Conservation (phyloP, 192 early-diverging fungal species). For the Linderina pennispora region DNA sequence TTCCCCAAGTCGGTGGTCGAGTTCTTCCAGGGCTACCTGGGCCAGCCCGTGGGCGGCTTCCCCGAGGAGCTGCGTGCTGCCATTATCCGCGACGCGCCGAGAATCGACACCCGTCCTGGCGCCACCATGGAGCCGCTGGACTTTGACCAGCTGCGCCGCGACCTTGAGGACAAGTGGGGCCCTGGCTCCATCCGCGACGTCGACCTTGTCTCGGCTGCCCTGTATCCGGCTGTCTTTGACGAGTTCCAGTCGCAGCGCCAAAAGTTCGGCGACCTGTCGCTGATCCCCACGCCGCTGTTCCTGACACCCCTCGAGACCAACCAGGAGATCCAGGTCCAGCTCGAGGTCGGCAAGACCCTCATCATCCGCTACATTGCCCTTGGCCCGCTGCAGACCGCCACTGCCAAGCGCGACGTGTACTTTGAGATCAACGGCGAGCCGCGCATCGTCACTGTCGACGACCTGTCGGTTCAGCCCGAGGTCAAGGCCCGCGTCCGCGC, state of each 20-base stretch:
- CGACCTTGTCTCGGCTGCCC: constrained; percentile 79
- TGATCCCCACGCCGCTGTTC: constrained; percentile 89
- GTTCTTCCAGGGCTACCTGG: constrained; percentile 95
- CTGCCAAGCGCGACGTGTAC: constrained; percentile 82
- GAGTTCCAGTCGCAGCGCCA: constrained; percentile 70
- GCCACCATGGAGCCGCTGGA: constrained; percentile 73
- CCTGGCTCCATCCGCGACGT: constrained; percentile 70
- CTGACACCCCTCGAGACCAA: constrained; percentile 76
- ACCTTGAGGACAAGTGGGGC: constrained; percentile 78
- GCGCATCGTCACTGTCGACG: constrained; percentile 70
- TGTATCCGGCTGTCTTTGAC: constrained; percentile 92
- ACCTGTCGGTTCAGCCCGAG: constrained; percentile 54
- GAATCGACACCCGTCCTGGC: constrained; percentile 84
- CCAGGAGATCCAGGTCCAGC: constrained; percentile 84
- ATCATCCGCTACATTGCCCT: constrained; percentile 88
- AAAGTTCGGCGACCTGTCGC: constrained; percentile 81
- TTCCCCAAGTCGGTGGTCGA: constrained; percentile 94
- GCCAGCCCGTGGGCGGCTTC: constrained; percentile 93
- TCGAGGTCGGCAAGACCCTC: constrained; percentile 83
- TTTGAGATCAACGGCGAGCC: constrained; percentile 95
- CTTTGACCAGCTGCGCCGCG: constrained; percentile 63
- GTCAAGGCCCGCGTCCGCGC: constrained; percentile 68
- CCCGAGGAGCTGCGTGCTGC: constrained; percentile 79
- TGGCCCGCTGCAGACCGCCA: constrained; percentile 67
- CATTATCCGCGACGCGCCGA: constrained; percentile 70